Conservation (phyloP, 352 stramenopile genomes). For the Globisporangium ultimum region DNA sequence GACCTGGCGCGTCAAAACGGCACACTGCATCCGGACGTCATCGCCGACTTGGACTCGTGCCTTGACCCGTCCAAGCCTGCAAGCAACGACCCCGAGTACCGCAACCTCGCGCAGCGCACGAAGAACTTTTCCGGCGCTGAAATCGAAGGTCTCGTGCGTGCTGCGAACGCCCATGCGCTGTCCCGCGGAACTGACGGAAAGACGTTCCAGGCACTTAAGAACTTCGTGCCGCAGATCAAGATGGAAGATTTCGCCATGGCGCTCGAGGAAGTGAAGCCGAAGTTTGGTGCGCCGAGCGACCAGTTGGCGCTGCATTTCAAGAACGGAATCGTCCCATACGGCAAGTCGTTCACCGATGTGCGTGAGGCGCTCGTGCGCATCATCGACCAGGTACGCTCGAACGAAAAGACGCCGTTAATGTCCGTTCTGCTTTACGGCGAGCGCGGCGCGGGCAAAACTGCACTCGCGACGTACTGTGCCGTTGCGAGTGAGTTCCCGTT, state of each 20-base stretch:
- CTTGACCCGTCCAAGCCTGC: conserved; percentile 60
- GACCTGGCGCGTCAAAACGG: conserved; percentile 79
- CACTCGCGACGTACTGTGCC: conserved; percentile 95
- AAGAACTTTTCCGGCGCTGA: conserved; percentile 99
- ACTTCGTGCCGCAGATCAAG: conserved; percentile 76
- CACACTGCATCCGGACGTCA: conserved; percentile 59
- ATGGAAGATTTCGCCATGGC: conserved; percentile 95
- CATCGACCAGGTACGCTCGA: conserved; percentile 94
- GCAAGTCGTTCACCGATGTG: conserved; percentile 92
- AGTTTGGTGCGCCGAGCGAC: conserved; percentile 95
- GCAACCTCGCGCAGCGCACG: conserved; percentile 92
- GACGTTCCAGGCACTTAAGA: conserved; percentile 76
- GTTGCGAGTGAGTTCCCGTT: conserved; percentile 97
- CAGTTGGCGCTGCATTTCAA: conserved; percentile 93
- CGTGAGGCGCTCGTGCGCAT: conserved; percentile 89
- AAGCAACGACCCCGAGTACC: conserved; percentile 69
- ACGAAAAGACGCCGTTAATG: conserved; percentile 96
- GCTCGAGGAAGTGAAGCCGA: conserved; percentile 95
- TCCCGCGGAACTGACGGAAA: conserved; percentile 79
- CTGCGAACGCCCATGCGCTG: conserved; percentile 84
- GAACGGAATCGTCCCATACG: conserved; percentile 97
- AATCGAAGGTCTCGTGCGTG: conserved; percentile 97
- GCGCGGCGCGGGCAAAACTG: conserved; percentile 95
- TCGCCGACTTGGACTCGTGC: conserved; percentile 76
- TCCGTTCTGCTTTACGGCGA: conserved; percentile 96